A percentile compares a stretch with the other conserved stretches of the same genome.
These are phyloP conservation scores for Penicillium sp. DNA, from an alignment of 2,329 filamentous ascomycete genomes.

Conservation along the genomic window DNA sequence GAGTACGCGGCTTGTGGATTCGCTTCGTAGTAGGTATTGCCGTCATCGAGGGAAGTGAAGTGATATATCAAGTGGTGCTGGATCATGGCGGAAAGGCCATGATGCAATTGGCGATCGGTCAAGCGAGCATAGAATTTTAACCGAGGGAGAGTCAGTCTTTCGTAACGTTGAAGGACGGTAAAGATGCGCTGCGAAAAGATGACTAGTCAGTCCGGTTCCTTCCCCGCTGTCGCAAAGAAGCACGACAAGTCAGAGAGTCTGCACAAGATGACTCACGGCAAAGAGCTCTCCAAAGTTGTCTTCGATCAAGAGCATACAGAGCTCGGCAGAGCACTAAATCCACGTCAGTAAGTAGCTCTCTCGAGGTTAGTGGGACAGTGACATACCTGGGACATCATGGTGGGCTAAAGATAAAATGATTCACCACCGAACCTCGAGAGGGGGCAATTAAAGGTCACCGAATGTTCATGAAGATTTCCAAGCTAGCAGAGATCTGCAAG, in stretches of 20 bases:
- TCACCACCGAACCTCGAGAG: constrained; percentile 69
- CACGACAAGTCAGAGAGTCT: neutral
- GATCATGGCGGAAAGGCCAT: constrained; percentile 78
- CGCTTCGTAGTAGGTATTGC: constrained; percentile 75
- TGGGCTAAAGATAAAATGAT: constrained; percentile 60
- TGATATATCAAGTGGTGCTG: constrained; percentile 86
- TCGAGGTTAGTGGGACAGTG: constrained; percentile 15
- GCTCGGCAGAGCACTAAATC: constrained; percentile 69
- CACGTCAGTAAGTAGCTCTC: constrained; percentile 19
- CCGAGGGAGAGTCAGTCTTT: constrained; percentile 68
- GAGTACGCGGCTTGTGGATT: constrained; percentile 78
- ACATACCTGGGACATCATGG: constrained; percentile 57
- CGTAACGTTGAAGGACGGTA: constrained; percentile 70
- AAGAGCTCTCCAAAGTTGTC: constrained; percentile 90
- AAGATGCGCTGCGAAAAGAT: constrained; percentile 69
- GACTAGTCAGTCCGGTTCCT: constrained; percentile 9
- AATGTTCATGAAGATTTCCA: constrained; percentile 26
- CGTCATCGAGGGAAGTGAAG: constrained; percentile 60
- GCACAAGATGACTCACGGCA: constrained; percentile 62
- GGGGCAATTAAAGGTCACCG: constrained; percentile 68
- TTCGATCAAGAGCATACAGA: constrained; percentile 84
- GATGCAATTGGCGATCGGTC: constrained; percentile 69
- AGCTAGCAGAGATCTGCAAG: neutral
- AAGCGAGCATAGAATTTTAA: constrained; percentile 71
- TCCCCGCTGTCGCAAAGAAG: neutral